Percentiles rank a stretch among this genome's conserved stretches.
phyloP scores from a whole-genome alignment of 257 asterid genomes.

The Schizonepeta tenuifolia region DNA sequence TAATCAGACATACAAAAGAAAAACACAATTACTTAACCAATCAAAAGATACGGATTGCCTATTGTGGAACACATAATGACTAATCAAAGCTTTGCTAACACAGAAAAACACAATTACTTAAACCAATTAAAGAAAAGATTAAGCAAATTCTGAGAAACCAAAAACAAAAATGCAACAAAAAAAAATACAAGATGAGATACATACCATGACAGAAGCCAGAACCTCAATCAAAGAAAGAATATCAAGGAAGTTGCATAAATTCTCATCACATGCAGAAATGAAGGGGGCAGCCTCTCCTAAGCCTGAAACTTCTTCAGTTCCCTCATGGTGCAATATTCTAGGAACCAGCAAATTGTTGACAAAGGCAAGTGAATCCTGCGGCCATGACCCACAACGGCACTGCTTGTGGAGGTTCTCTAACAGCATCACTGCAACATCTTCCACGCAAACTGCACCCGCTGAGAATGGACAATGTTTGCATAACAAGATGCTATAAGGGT shows the following conservation, averaged over 20 bases:
- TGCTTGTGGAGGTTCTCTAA: slow-evolving; percentile 62
- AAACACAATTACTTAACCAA: too few species aligned
- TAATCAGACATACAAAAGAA: slow-evolving; percentile 26
- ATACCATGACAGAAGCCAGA: slow-evolving; percentile 76
- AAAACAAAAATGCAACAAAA: background rate
- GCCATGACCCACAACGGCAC: slow-evolving; percentile 39
- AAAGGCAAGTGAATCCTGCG: slow-evolving; percentile 38
- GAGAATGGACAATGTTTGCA: slow-evolving; percentile 70
- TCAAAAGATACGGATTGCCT: too few species aligned
- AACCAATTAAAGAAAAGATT: background rate
- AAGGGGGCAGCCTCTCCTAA: slow-evolving; percentile 32
- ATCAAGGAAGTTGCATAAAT: slow-evolving; percentile 48
- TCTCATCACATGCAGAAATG: slow-evolving; percentile 35
- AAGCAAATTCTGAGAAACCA: background rate
- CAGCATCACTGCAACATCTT: slow-evolving; percentile 55
- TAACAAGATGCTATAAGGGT: slow-evolving; percentile 40
- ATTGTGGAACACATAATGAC: background rate
- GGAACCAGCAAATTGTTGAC: slow-evolving; percentile 34
- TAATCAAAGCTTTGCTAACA: background rate
- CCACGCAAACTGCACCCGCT: slow-evolving; percentile 58
- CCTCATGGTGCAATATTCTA: slow-evolving; percentile 26
- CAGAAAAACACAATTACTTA: background rate
- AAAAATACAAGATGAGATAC: slow-evolving; percentile 15
- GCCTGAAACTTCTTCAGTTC: slow-evolving; percentile 36
- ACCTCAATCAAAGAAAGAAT: slow-evolving; percentile 75